phyloP scores from a whole-genome alignment of 768 basidiomycete species.

The Naganishia onofrii region DNA sequence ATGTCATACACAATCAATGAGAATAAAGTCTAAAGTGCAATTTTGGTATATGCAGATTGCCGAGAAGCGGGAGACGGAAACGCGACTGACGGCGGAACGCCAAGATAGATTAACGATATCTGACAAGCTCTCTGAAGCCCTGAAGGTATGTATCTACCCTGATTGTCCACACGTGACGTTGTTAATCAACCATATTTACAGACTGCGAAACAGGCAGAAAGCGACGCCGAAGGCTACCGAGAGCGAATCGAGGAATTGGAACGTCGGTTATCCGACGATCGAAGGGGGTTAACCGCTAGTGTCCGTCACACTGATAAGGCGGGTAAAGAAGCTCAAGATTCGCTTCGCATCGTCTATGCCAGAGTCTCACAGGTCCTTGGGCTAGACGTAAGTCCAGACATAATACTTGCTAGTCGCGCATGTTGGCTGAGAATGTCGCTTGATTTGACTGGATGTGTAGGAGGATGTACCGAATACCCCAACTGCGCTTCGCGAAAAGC shows the following conservation, averaged over 20 bases:
- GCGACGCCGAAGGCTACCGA: slow-evolving; percentile 63
- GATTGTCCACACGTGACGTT: background rate
- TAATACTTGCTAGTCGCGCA: background rate
- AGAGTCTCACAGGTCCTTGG: slow-evolving; percentile 29
- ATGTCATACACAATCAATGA: background rate
- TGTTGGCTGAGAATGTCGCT: background rate
- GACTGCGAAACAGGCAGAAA: slow-evolving; percentile 66
- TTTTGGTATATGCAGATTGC: slow-evolving; percentile 56
- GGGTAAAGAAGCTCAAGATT: slow-evolving; percentile 19
- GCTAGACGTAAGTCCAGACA: slow-evolving; percentile 10
- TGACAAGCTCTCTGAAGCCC: slow-evolving; percentile 79
- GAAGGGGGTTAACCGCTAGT: slow-evolving; percentile 23
- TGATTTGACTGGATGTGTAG: slow-evolving; percentile 29
- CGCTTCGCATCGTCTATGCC: slow-evolving; percentile 22
- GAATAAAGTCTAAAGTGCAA: background rate
- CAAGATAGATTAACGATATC: slow-evolving; percentile 80
- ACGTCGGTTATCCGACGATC: slow-evolving; percentile 60
- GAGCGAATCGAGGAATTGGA: slow-evolving; percentile 72
- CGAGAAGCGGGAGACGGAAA: slow-evolving; percentile 75
- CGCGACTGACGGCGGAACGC: slow-evolving; percentile 75
- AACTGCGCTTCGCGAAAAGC: slow-evolving; percentile 86
- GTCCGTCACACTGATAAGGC: slow-evolving; percentile 17
- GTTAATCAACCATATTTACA: slow-evolving; percentile 27
- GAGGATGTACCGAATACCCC: slow-evolving; percentile 68
- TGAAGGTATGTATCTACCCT: slow-evolving; percentile 54